Base-by-base conservation (phyloP, 2,329 filamentous ascomycete genomes). In the Fusarium chaquense region DNA sequence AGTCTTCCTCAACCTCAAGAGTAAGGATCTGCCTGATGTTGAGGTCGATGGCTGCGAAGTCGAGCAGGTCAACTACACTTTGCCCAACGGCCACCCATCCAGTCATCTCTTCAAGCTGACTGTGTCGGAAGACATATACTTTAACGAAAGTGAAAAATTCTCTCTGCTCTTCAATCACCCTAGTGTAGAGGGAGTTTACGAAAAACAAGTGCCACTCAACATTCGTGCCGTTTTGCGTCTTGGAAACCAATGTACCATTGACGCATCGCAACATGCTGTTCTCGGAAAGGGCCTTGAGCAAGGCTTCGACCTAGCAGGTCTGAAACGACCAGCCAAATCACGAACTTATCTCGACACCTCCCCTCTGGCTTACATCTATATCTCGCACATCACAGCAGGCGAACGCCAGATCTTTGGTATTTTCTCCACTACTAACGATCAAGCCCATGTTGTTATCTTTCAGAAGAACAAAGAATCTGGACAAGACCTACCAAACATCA, bases 181-280 rank as follows among this genome's bases (percentile, higher is more conserved):
- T 0, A 97, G 94, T 78, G 93, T 99, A 3, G 96, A 99, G 80
- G 97, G 97, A 32, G 94, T 99, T 16, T 99, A 99, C 76, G 97
- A 99, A 81, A 95, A 91, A 75, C 92, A 97, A 71, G 86, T 99
- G 2, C 94, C 97, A 1, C 84, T 98, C 8, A 93, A 93, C 68
- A 87, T 97, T 49, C 89, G 95, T 41, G 96, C 95, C 6, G 87
- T 99, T 33, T 86, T 99, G 12, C 92, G 96, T 72, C 84, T 99
- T 2, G 97, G 96, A 43, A 98, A 93, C 75, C 84, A 92, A 32
- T 99, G 96, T 78, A 97, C 93, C 3, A 97, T 99, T 71, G 96
- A 99, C 75, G 92, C 97, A 75, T 90, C 85, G 57, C 94, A 98
- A 73, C 88, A 92, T 64, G 97, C 95, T 72, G 94, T 98, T 3